Evolutionary conservation across 345 rosid genomes (phyloP).

Genomic region (Combretum micranthum): DNA sequence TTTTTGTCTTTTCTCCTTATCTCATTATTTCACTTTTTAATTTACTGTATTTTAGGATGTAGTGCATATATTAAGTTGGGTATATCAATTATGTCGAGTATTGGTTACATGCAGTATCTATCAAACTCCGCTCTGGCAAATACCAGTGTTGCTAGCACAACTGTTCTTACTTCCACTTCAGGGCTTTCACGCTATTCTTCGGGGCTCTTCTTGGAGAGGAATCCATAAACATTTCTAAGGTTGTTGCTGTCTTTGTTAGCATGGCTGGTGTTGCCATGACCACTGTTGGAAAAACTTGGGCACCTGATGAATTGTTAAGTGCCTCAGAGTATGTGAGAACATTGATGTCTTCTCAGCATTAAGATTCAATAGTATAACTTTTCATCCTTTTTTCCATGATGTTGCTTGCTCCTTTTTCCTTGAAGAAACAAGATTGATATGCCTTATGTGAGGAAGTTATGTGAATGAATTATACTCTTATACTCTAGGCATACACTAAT

Average conservation of each 20-base stretch:
- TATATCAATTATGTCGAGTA: neutral
- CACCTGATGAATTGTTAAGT: conserved; percentile 37
- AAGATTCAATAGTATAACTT: neutral
- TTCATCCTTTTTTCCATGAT: no score
- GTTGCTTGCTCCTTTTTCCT: no score
- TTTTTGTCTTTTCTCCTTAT: no score
- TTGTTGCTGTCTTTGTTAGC: conserved; percentile 54
- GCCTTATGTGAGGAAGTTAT: no score
- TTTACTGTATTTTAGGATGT: neutral
- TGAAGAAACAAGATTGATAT: no score
- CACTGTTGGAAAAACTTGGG: conserved; percentile 57
- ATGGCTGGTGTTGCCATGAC: conserved; percentile 73
- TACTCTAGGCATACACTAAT: no score
- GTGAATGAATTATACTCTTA: no score
- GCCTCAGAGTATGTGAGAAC: conserved; percentile 33
- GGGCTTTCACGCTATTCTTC: conserved; percentile 56
- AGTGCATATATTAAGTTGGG: conserved; percentile 1
- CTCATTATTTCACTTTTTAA: no score
- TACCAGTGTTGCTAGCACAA: conserved; percentile 65
- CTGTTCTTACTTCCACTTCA: conserved; percentile 59
- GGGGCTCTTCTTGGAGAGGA: conserved; percentile 63
- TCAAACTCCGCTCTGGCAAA: conserved; percentile 57
- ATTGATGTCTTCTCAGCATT: neutral
- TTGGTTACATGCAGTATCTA: conserved; percentile 35
- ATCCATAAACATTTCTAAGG: conserved; percentile 35